Base-by-base conservation (phyloP, 192 early-diverging fungal species). In the Funneliformis geosporum region DNA sequence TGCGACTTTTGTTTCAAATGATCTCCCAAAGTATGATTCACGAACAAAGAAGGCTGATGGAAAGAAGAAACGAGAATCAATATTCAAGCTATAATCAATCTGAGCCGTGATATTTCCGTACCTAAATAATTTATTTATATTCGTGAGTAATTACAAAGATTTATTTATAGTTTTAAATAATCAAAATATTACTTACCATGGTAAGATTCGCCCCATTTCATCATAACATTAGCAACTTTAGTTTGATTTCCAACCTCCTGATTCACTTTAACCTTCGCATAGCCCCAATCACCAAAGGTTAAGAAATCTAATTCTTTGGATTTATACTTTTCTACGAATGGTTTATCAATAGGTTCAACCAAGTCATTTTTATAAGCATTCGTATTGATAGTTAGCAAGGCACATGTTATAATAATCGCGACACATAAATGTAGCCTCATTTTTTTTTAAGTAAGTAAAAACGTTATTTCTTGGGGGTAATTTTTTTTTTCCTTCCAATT, bases 41-140 rank as follows among this genome's bases (percentile, higher is more conserved):
- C 75, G 75, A 60, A 40, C 59, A 27, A 27, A 76, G 18, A 16
- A 76, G 0, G 40, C 6, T 47, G 75, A 60, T 21, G 75, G 75
- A 12, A 76, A 27, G 40, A 64, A 76, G n/a, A 76, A 76, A 23
- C 75, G 28, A 6, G 9, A 23, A 18, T 76, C 33, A 27, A 46
- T 40, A 11, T 61, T 21, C 16, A 61, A 44, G 27, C 59, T 64
- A 43, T 76, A 76, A 40, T 76, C 75, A 5, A 76, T 7, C 23
- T 76, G 60, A 12, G 75, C 75, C 5, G 59, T 64, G 2, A 76
- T 14, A 23, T 76, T 64, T 9, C 18, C 43, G 27, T 76, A 76
- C 73, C 73, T 74, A 40, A 59, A 43, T 69, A 43, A 4, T 14
- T 40, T 40, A 27, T n/a, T n/a, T n/a, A 42, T 69, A 21, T 62